Evolutionary conservation across 306 rosid species (phyloP), one percentile per base, ranked within the genome.

Genomic region (Erythrophleum fordii): DNA sequence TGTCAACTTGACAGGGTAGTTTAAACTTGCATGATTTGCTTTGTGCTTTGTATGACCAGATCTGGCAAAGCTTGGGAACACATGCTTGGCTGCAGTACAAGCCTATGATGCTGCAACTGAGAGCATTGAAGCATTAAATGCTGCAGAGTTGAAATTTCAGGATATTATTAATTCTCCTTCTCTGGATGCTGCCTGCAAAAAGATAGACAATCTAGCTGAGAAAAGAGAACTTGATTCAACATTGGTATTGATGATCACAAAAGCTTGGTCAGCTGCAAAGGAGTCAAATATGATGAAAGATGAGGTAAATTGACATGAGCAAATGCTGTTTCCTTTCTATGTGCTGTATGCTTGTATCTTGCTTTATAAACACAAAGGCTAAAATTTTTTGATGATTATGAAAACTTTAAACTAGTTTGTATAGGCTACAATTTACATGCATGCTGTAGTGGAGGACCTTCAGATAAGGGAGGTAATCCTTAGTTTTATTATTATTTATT

Each of bases 241-340:
- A 25, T 83, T 93, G 85, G 99, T 88, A 65, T 86, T 95, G 91
- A 95, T 93, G 99, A 92, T 95, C 82, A 87, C 97, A 76, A 95
- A 95, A 88, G 98, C 99, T 76, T 95, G 97, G 97, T 92, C 98
- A 37, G 97, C 93, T 55, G 96, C 99, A 29, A 95, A 95, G 84
- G 98, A 95, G 83, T 78, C 96, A 6, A 89, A 83, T 88, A 90
- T 95, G 98, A 74, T 83, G 49, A 89, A 93, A 83, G 94, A 90
- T 52, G 98, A 95, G 98, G 99, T 93, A 85, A 78, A 52, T 74
- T 80, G 58, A 61, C 55, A 42, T 77, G 76, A 35, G 69, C 37
- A 78, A 46, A 45, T 78, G 37, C 72, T 70, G 61, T 51, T 80
- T 14, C n/a, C 52, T 61, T 29, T 64, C 42, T 79, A 28, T 77